Evolutionary conservation across 2,329 filamentous ascomycete genomes (phyloP), one percentile per base, ranked within the genome.

Genomic region (Pyrenophora tritici-repentis): DNA sequence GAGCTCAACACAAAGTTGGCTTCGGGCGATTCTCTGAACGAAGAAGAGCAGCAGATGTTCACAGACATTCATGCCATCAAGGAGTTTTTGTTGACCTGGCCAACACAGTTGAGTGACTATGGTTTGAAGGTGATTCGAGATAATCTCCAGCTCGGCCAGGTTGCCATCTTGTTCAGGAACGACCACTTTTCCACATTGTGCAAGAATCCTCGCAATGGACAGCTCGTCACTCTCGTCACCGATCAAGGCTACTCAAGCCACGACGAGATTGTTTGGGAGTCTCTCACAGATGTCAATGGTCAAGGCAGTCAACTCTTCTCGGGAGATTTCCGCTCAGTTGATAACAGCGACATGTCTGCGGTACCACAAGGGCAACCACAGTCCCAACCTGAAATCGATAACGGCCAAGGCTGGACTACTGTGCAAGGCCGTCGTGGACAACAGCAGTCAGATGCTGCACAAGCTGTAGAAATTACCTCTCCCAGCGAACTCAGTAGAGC

Each of bases 121-220:
- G 94, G 94, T 0, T 80, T 99, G 2, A 83, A 89, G 33, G 83
- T 89, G 1, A 86, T 97, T 33, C 82, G 81, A 0, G 83, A 84
- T 42, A 86, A 83, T 5, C 81, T 97, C 50, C 77, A 82, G 10
- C 87, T 91, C 1, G 93, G 91, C 1, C 85, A 88, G 1, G 84
- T 97, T 55, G 90, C 90, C 0, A 97, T 99, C 42, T 76, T 99
- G 1, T 99, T 99, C 77, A 85, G 94, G 20, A 99, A 99, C 65
- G 93, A 99, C 67, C 94, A 99, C 71, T 99, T 99, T 68, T 91
- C 91, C 35, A 97, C 93, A 0, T 74, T 99, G 0, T 96, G 96
- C 74, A 90, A 92, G 54, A 91, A 97, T 63, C 91, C 93, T 0
- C 78, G 86, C 37, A 90, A 87, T 0, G 80, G 85, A 34, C 83